phyloP scores from a whole-genome alignment of 208 protist species.

The Acanthamoeba healyi region DNA sequence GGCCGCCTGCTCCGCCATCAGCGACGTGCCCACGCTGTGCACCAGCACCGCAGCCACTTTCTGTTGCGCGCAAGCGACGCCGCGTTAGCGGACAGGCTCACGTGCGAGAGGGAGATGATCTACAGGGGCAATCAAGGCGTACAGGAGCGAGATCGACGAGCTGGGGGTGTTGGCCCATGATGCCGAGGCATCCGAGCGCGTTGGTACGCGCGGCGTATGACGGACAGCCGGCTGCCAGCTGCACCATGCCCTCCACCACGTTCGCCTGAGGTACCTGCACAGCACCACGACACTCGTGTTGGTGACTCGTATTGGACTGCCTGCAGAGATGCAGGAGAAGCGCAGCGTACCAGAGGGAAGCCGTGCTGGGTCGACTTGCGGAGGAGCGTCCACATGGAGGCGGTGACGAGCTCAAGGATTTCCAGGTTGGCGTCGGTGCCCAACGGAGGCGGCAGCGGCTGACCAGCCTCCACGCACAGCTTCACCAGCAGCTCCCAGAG shows the following conservation, averaged over 20 bases:
- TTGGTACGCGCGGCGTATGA: slow-evolving; percentile 10
- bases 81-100: too few relatives aligned
- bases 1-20: background rate
- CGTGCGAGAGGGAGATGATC: too few relatives aligned
- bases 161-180: slow-evolving; percentile 67
- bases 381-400: slow-evolving; percentile 67
- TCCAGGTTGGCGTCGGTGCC: slow-evolving; percentile 37
- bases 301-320: background rate
- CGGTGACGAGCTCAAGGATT: slow-evolving; percentile 62
- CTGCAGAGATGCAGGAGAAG: background rate
- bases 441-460: slow-evolving; percentile 64
- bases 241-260: slow-evolving; percentile 70
- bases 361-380: slow-evolving; percentile 46
- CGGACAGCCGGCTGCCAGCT: slow-evolving; percentile 58
- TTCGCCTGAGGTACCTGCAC: background rate
- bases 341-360: background rate
- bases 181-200: slow-evolving; percentile 46
- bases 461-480: slow-evolving; percentile 34
- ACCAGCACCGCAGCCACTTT: slow-evolving; percentile 66
- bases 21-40: slow-evolving; percentile 50
- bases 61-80: too few relatives aligned
- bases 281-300: background rate
- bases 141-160: slow-evolving; percentile 34
- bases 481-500: slow-evolving; percentile 47
- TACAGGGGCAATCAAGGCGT: too few relatives aligned